Base-by-base conservation (phyloP, 2,329 filamentous ascomycete genomes). In the Salinomyces thailandicus region DNA sequence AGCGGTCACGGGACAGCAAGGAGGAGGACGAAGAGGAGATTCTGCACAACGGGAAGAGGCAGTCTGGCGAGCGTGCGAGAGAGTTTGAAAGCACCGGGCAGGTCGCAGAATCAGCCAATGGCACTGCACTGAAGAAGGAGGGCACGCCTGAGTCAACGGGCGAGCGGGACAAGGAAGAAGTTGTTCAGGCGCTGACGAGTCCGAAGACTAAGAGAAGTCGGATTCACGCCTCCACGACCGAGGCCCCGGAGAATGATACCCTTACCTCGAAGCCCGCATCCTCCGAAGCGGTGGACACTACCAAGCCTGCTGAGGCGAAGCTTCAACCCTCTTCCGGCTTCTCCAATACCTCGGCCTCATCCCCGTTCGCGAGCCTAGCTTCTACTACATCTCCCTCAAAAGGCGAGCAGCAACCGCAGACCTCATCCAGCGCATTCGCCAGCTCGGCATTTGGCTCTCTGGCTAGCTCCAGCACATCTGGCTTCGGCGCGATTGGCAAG, bases 341-440 rank as follows among this genome's bases (percentile, higher is more conserved):
- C 35, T 55, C 62, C 26, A 67, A 68, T 41, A 58, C 58, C 4
- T 66, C 65, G 19, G 53, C 64, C 14, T 52, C 59, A 11, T 67
- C 68, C 33, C 68, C 68, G 3, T 72, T 73, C 44, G 59, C 64
- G 33, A 54, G 62, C 28, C 55, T 71, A 36, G 52, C 60, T 13
- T 50, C 55, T 30, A 59, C 40, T 43, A 58, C 61, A 40, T 52
- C 57, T 12, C 50, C 54, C 24, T 30, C 50, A 2, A 19, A 43
- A 16, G 40, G 12, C 7, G 22, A 60, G 17, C 39, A 61, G 17
- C 39, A 53, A 33, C 54, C 55, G 33, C 55, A 63, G 39, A 62
- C 63, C 5, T 63, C 64, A 4, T 43, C 60, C 4, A 58, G 59
- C 28, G 64, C 66, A 5, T 82, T 82, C 52, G 64, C 65, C 29